Percentiles rank a stretch among this genome's conserved stretches.
Conservation (phyloP, 2,329 filamentous ascomycete species). For the Cladosporium sp. region DNA sequence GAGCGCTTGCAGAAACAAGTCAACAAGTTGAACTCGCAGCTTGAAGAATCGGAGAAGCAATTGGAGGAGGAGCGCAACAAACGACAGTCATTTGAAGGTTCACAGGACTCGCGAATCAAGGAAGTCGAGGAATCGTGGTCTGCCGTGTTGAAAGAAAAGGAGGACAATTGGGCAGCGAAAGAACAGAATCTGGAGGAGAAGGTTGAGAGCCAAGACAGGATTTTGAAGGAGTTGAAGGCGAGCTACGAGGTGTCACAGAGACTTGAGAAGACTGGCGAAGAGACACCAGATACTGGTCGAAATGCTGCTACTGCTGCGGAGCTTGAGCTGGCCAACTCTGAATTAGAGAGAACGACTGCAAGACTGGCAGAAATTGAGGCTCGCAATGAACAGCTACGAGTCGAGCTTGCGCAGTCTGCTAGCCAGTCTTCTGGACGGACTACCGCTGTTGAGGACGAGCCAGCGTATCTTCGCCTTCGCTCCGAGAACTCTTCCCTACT, state of each 20-base stretch:
- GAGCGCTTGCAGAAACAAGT: slow-evolving; percentile 80
- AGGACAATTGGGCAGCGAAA: slow-evolving; percentile 93
- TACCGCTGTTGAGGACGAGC: slow-evolving; percentile 79
- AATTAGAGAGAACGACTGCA: slow-evolving; percentile 84
- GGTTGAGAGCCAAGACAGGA: slow-evolving; percentile 86
- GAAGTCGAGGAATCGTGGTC: slow-evolving; percentile 89
- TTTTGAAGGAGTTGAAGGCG: slow-evolving; percentile 93
- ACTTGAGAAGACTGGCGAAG: slow-evolving; percentile 70
- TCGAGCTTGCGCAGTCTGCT: slow-evolving; percentile 87
- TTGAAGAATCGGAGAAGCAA: slow-evolving; percentile 79
- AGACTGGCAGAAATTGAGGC: slow-evolving; percentile 88
- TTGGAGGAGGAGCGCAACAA: slow-evolving; percentile 76
- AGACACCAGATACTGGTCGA: slow-evolving; percentile 56
- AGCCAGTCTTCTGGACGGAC: slow-evolving; percentile 60
- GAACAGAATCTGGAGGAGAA: slow-evolving; percentile 91
- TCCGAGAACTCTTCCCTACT: slow-evolving; percentile 92
- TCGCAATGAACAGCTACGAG: slow-evolving; percentile 86
- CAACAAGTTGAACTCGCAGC: slow-evolving; percentile 71
- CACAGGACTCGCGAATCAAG: slow-evolving; percentile 76
- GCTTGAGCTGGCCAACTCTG: slow-evolving; percentile 87
- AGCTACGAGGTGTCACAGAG: slow-evolving; percentile 96
- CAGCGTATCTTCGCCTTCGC: slow-evolving; percentile 80
- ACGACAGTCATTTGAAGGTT: slow-evolving; percentile 74
- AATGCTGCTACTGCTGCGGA: slow-evolving; percentile 81
- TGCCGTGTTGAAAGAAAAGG: slow-evolving; percentile 87